phyloP scores from a whole-genome alignment of 2,329 filamentous ascomycete genomes.

The Alternaria infectoria region DNA sequence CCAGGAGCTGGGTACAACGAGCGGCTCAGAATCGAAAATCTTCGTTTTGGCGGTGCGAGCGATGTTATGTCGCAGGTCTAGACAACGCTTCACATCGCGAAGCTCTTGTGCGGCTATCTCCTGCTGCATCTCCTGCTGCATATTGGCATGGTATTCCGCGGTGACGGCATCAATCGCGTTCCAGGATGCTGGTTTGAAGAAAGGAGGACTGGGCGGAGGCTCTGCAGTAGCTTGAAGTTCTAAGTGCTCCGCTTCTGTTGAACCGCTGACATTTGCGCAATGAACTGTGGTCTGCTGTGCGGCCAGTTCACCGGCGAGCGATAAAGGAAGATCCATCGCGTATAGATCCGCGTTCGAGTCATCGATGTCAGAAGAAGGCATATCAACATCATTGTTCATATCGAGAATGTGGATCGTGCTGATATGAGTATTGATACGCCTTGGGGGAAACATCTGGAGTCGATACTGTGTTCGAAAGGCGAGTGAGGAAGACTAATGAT shows the following conservation, averaged over 20 bases:
- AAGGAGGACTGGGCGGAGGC: background rate
- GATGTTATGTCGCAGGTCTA: background rate
- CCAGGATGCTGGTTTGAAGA: background rate
- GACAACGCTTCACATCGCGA: background rate
- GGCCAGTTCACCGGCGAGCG: background rate
- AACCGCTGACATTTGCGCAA: background rate
- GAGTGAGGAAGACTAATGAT: background rate
- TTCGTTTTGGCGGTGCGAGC: background rate
- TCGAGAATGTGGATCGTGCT: background rate
- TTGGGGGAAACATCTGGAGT: background rate
- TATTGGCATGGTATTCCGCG: background rate
- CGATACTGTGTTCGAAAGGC: background rate
- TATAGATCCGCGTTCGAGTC: background rate
- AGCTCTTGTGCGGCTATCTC: background rate
- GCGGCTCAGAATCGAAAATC: background rate
- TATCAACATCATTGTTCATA: background rate
- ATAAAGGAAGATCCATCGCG: background rate
- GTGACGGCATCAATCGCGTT: background rate
- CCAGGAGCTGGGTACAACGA: background rate
- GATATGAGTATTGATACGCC: background rate
- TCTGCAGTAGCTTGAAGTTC: background rate
- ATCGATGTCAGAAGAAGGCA: background rate
- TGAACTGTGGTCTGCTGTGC: background rate
- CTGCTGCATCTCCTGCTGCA: background rate
- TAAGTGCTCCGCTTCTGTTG: background rate